These are phyloP conservation scores for Ogataea allantospora DNA, from an alignment of 805 yeast species.

Conservation along the genomic window DNA sequence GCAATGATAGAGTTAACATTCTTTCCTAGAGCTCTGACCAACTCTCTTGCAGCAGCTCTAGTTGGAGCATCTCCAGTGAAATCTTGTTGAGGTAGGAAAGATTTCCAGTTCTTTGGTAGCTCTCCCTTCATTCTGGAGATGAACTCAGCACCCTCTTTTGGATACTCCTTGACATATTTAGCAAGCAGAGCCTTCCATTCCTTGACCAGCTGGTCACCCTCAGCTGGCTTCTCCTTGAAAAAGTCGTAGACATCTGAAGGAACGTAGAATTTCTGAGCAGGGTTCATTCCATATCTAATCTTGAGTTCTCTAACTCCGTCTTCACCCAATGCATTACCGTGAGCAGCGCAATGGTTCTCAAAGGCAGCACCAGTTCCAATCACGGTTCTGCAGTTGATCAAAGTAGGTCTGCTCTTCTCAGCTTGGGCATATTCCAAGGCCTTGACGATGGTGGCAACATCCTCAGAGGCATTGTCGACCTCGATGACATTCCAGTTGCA, in stretches of 20 bases:
- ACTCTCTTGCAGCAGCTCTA: slow-evolving; percentile 88
- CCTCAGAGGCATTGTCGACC: slow-evolving; percentile 70
- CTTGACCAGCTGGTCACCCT: slow-evolving; percentile 65
- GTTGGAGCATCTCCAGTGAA: slow-evolving; percentile 88
- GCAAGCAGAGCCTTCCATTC: slow-evolving; percentile 71
- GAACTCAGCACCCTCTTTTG: slow-evolving; percentile 75
- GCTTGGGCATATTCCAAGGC: slow-evolving; percentile 36
- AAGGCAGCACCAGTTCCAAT: slow-evolving; percentile 89
- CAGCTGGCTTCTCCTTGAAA: slow-evolving; percentile 54
- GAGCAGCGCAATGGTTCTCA: slow-evolving; percentile 88
- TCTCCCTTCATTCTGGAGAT: slow-evolving; percentile 71
- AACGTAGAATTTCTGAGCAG: slow-evolving; percentile 73
- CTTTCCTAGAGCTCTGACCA: slow-evolving; percentile 71
- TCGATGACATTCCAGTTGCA: slow-evolving; percentile 90
- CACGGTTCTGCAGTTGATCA: slow-evolving; percentile 84
- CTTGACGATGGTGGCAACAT: slow-evolving; percentile 79
- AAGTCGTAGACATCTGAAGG: slow-evolving; percentile 80
- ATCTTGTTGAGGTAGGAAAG: slow-evolving; percentile 74
- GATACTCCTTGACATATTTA: slow-evolving; percentile 65
- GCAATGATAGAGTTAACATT: slow-evolving; percentile 61
- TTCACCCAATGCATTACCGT: slow-evolving; percentile 92
- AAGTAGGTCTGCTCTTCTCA: slow-evolving; percentile 55
- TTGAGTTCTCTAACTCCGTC: slow-evolving; percentile 91
- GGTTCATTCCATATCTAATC: slow-evolving; percentile 81
- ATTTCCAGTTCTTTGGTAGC: slow-evolving; percentile 84